A percentile compares a stretch with the other conserved stretches of the same genome.
Conservation (phyloP, 1,139 yeast genomes). For the Taiozyma sp. region DNA sequence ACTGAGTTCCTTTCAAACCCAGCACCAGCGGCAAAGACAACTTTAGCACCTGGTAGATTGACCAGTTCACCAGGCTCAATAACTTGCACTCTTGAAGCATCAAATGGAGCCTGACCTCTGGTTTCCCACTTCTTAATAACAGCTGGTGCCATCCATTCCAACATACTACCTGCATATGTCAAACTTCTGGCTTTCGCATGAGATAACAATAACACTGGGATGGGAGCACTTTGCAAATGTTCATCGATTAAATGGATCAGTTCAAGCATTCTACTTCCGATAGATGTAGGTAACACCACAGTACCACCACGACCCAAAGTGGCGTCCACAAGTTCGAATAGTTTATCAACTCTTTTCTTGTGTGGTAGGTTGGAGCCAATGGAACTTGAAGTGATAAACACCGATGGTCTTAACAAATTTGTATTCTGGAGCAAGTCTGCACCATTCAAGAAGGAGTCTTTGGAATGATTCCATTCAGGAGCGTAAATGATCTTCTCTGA, state of each 20-base stretch:
- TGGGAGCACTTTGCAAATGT: conserved; percentile 31
- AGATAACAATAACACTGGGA: conserved; percentile 73
- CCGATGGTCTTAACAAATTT: conserved; percentile 74
- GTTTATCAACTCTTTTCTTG: conserved; percentile 59
- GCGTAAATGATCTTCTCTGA: conserved; percentile 83
- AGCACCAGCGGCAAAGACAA: conserved; percentile 76
- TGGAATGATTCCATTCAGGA: conserved; percentile 93
- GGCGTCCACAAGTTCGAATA: conserved; percentile 58
- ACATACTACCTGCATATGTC: conserved; percentile 79
- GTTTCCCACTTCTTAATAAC: conserved; percentile 80
- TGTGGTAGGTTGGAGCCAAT: conserved; percentile 66
- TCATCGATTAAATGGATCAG: conserved; percentile 65
- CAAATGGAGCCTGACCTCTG: conserved; percentile 63
- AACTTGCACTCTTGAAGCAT: conserved; percentile 58
- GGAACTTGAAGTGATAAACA: conserved; percentile 73
- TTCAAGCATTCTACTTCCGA: conserved; percentile 84
- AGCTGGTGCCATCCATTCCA: conserved; percentile 92
- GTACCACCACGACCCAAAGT: conserved; percentile 72
- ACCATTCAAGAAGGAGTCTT: conserved; percentile 76
- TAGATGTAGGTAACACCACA: conserved; percentile 75
- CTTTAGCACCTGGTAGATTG: conserved; percentile 65
- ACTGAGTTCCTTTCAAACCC: conserved; percentile 64
- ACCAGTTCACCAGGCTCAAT: conserved; percentile 55
- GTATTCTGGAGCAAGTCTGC: conserved; percentile 71
- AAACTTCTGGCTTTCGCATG: conserved; percentile 78